Percentiles rank a stretch among this genome's conserved stretches.
Evolutionary conservation across 176 grass and related monocot species (phyloP).

Genomic region (Secale cereale): DNA sequence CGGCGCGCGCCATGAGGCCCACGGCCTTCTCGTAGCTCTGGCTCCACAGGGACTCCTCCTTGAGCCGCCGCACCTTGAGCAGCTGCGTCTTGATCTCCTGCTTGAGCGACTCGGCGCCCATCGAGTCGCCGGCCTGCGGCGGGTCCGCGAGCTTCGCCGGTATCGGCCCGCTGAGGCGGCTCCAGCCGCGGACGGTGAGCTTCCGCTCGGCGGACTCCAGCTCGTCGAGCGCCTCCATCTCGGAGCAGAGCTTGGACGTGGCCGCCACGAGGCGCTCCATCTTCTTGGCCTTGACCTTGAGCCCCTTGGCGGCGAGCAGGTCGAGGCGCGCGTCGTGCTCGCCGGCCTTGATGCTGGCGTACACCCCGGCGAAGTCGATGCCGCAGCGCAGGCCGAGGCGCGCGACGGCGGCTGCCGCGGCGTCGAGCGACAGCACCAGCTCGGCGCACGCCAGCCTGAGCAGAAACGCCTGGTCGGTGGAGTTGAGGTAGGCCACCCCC

Average conservation of each 20-base stretch:
- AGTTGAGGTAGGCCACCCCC: conserved; percentile 82
- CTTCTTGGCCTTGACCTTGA: conserved; percentile 58
- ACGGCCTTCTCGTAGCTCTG: conserved; percentile 68
- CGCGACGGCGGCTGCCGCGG: conserved; percentile 44
- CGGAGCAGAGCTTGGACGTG: conserved; percentile 59
- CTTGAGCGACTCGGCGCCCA: conserved; percentile 29
- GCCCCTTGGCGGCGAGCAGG: conserved; percentile 42
- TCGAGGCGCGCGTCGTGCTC: conserved; percentile 33
- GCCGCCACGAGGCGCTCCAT: conserved; percentile 67
- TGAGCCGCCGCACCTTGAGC: conserved; percentile 60
- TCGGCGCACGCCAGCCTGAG: conserved; percentile 82
- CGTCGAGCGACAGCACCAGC: conserved; percentile 57
- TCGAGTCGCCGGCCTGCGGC: background rate
- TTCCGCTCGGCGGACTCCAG: conserved; percentile 63
- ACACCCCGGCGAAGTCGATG: conserved; percentile 49
- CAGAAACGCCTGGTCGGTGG: conserved; percentile 79
- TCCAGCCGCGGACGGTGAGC: conserved; percentile 43
- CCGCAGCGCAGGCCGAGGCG: conserved; percentile 65
- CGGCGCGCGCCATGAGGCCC: conserved; percentile 60
- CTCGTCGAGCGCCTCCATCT: conserved; percentile 78
- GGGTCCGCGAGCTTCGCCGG: conserved; percentile 7
- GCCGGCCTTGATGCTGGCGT: conserved; percentile 55
- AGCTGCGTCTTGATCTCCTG: conserved; percentile 72
- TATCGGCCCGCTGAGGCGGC: conserved; percentile 74
- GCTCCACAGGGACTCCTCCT: conserved; percentile 80